Base-by-base conservation (phyloP, 257 asterid genomes). In the Coffea canephora region DNA sequence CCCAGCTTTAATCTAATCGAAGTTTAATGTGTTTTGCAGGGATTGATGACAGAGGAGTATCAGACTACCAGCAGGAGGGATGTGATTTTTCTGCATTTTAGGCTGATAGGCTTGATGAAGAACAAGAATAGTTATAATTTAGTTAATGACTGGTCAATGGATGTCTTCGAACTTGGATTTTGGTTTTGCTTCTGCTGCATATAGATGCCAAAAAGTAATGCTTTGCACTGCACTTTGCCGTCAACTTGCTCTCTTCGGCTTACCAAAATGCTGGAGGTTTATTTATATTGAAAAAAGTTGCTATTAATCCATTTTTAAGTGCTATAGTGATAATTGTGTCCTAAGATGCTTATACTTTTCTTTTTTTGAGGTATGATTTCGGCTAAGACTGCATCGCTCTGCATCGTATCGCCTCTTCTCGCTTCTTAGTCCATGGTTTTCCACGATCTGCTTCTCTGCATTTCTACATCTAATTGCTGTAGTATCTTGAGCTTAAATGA, bases 331-430 rank as follows among this genome's bases (percentile, higher is more conserved):
- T 57, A 65, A 57, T 36, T 75, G 34, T 73, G 50, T 69, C 86
- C 86, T 83, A 73, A 83, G 71, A 48, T 48, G 52, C 18, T 68
- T 41, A 23, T 52, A 34, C 59, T 81, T 76, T 84, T 73, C 54
- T 83, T 79, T 86, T 78, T 84, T 77, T 84, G 89, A 83, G 82
- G 83, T 82, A 77, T 76, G 82, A 74, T 77, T 80, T 57, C 73
- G 71, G 88, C 86, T 79, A 74, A 82, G 84, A 84, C 87, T 66
- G 71, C 86, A 46, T 77, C 82, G 36, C 83, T 76, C 76, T 70
- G 77, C 89, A 48, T 48, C 52, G 52, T 48, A 48, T 48, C 25
- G 13, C 50, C 18, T 14, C 59, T 52, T 55, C 79, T 76, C 68
- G 72, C 84, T 74, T 74, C 84, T 77, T 80, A 71, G 78, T 78